Conservation (phyloP, 208 protist genomes). For the Cochliopodium minus region DNA sequence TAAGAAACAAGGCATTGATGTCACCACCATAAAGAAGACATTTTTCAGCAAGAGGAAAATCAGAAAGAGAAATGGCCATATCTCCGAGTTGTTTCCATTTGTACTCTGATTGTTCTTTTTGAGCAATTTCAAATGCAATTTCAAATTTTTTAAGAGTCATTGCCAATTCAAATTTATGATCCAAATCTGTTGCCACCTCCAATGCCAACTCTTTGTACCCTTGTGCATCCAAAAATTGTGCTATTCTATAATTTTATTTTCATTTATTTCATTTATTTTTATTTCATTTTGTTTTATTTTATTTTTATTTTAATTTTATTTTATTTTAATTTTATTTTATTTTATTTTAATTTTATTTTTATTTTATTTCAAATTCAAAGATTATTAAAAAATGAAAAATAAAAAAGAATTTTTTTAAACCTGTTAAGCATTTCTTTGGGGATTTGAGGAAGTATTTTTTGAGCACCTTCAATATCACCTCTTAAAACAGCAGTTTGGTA, state of each 20-base stretch:
- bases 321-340: too few relatives aligned
- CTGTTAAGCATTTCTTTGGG: constrained; percentile 44
- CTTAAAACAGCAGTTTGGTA: constrained; percentile 88
- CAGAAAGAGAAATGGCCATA: constrained; percentile 49
- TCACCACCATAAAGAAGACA: constrained; percentile 33
- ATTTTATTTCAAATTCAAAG: too few relatives aligned
- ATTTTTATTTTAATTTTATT: too few relatives aligned
- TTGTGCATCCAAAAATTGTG: constrained; percentile 75
- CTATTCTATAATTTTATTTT: constrained; percentile 67
- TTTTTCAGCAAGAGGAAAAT: constrained; percentile 58
- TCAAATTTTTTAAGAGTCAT: constrained; percentile 57
- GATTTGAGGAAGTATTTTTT: constrained; percentile 50
- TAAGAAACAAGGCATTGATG: constrained; percentile 33
- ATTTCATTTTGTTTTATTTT: too few relatives aligned
- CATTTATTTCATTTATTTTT: too few relatives aligned
- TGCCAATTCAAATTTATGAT: constrained; percentile 81
- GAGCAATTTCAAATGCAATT: constrained; percentile 51
- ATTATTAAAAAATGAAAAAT: too few relatives aligned
- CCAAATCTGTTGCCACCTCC: constrained; percentile 69
- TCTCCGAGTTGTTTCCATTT: constrained; percentile 84
- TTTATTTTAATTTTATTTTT: too few relatives aligned
- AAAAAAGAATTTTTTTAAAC: too few relatives aligned
- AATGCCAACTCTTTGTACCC: constrained; percentile 70
- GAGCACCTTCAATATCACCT: constrained; percentile 70
- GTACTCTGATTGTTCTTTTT: constrained; percentile 26